Evolutionary conservation across 371 early-diverging fungal species (phyloP).

Genomic region (Caulochytrium protostelioides): DNA sequence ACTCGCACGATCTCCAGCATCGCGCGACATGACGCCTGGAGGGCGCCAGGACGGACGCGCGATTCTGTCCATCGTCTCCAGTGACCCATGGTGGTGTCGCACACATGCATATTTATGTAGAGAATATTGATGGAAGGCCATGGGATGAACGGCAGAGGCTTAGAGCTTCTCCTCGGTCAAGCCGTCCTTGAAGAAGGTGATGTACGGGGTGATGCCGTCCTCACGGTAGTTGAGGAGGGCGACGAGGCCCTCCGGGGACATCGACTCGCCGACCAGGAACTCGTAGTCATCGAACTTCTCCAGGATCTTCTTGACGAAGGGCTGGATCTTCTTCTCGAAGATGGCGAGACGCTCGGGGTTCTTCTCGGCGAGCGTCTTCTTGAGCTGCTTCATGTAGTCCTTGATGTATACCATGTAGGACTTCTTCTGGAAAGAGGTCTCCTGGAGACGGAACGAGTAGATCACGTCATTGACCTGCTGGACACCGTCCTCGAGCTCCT

Average conservation of each 20-base stretch:
- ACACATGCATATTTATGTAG: no score
- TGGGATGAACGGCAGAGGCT: no score
- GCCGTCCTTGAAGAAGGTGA: conserved; percentile 82
- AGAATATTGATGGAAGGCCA: no score
- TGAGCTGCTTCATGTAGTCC: conserved; percentile 70
- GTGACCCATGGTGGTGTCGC: no score
- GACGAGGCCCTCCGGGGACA: conserved; percentile 74
- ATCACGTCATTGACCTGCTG: conserved; percentile 67
- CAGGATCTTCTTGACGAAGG: conserved; percentile 45
- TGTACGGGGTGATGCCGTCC: conserved; percentile 75
- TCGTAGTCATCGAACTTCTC: conserved; percentile 70
- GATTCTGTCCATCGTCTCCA: no score
- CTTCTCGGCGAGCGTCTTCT: conserved; percentile 32
- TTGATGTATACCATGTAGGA: conserved; percentile 72
- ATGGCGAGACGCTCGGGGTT: conserved; percentile 42
- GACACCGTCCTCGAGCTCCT: conserved; percentile 33
- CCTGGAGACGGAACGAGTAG: conserved; percentile 50
- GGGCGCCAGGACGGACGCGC: no score
- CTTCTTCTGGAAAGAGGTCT: conserved; percentile 78
- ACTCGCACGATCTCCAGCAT: no score
- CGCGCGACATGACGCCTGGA: no score
- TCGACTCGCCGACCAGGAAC: conserved; percentile 70
- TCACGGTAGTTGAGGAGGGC: conserved; percentile 83
- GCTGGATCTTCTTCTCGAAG: conserved; percentile 44
- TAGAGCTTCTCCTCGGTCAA: conserved; percentile 54